Evolutionary conservation across 768 basidiomycete species (phyloP), one percentile per base, ranked within the genome.

Genomic region (Mycena vitilis): DNA sequence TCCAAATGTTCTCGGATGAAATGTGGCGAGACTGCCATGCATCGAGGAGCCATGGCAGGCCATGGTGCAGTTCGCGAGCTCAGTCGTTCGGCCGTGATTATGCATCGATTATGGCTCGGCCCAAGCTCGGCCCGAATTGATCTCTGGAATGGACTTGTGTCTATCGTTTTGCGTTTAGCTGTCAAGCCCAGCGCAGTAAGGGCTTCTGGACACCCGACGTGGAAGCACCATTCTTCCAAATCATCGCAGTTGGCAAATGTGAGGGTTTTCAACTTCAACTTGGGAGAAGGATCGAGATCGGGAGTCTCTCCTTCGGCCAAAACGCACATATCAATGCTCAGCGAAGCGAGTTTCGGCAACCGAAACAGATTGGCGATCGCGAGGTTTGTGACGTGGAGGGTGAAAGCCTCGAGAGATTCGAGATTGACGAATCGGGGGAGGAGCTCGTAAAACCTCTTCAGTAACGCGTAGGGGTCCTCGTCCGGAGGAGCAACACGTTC

Each of bases 391-490:
- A 60, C 25, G 30, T 60, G 60, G 34, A 60, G 13, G 20, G 47
- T 51, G 48, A 51, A 60, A 15, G 22, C 23, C n/a, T n/a, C 13
- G 13, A 60, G 10, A 16, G 12, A 2, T 23, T 60, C 23, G 60
- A 60, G 60, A 51, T 60, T 49, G 13, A 38, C 16, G 30, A 49
- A 60, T n/a, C 47, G 48, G 13, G 60, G 60, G 60, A 60, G 47
- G 49, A 23, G 30, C 47, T 48, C 36, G 60, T 37, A 51, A 20
- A 60, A 38, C 10, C 16, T n/a, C n/a, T 49, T 60, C 47, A 60
- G 16, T 18, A 49, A 49, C 2, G 7, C 25, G 60, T 60, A 60
- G 6, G 60, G 47, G 42, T 60, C 60, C 22, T 60, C 60, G 22
- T 9, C 48, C 22, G 45, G n/a, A 10, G 38, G 49, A 51, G 15